These are phyloP conservation scores for Fraxinus latifolia DNA, from an alignment of 305 asterid species.

Conservation along the genomic window DNA sequence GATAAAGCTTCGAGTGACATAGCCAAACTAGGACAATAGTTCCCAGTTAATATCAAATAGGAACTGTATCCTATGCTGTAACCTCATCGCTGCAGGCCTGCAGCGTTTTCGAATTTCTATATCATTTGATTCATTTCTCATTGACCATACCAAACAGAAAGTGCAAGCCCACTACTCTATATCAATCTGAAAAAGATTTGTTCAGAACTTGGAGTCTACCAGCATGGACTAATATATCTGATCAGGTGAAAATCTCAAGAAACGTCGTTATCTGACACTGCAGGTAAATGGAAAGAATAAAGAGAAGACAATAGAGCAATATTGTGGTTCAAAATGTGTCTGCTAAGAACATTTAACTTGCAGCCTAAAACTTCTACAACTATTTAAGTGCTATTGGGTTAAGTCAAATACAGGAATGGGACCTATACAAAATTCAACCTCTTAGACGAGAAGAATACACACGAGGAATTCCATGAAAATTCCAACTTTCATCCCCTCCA, in stretches of 20 bases:
- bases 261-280: constrained; percentile 13
- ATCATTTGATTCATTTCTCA: neutral
- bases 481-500: neutral
- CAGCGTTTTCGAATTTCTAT: neutral
- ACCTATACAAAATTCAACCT: neutral
- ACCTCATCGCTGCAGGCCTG: neutral
- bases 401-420: neutral
- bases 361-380: neutral
- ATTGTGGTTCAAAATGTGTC: neutral
- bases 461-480: neutral
- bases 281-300: neutral
- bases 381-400: neutral
- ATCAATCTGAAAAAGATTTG: neutral
- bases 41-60: neutral
- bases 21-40: neutral
- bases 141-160: neutral
- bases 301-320: neutral
- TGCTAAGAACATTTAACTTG: neutral
- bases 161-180: neutral
- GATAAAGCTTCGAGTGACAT: neutral
- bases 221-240: constrained; percentile 6
- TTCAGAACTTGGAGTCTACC: constrained; percentile 10
- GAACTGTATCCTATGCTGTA: neutral
- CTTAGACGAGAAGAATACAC: neutral
- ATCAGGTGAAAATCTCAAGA: neutral